These are phyloP conservation scores for Infundibulicybe gibba DNA, from an alignment of 768 basidiomycete genomes.

Conservation along the genomic window DNA sequence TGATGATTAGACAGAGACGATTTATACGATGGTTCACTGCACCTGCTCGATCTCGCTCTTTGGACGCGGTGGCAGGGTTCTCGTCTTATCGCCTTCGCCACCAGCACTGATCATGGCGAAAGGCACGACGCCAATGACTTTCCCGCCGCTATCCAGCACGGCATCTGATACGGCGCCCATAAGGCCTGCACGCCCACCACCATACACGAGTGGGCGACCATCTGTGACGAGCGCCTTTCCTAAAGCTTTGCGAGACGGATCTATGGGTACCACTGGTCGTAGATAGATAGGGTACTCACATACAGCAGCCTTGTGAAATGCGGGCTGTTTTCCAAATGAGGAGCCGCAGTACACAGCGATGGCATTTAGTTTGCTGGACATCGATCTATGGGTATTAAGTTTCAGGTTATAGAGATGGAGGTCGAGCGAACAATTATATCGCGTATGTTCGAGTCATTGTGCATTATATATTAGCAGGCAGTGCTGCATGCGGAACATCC, in stretches of 20 bases:
- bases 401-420: background rate
- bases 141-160: conserved; percentile 62
- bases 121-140: conserved; percentile 77
- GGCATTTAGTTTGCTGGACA: conserved; percentile 7
- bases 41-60: too few species aligned
- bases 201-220: conserved; percentile 74
- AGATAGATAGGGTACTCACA: conserved; percentile 43
- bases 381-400: conserved; percentile 1
- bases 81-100: conserved; percentile 58
- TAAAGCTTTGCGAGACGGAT: conserved; percentile 45
- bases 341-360: conserved; percentile 89
- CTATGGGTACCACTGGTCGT: background rate
- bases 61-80: conserved; percentile 1
- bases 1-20: too few species aligned
- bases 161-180: conserved; percentile 82
- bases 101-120: conserved; percentile 67
- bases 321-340: conserved; percentile 56
- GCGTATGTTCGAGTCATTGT: too few species aligned
- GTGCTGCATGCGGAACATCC: too few species aligned
- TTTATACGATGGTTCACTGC: too few species aligned
- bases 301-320: conserved; percentile 62
- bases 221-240: conserved; percentile 66
- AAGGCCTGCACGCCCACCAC: conserved; percentile 78
- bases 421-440: background rate
- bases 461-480: too few species aligned